Conservation (phyloP, 768 basidiomycete genomes). For the Rhizopogon rudus region DNA sequence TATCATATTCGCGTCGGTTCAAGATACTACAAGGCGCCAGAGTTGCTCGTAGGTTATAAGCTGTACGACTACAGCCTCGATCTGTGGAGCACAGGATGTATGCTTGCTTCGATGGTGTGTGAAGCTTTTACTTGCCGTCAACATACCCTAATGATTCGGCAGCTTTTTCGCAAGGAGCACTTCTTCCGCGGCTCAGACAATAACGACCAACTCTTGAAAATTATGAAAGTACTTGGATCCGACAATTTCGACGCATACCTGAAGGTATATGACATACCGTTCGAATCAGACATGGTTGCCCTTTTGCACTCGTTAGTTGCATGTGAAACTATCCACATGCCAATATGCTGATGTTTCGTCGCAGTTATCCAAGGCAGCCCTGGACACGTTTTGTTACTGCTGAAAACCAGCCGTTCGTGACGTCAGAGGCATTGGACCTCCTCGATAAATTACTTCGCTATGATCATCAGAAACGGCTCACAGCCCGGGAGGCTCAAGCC, state of each 20-base stretch:
- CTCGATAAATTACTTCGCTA: slow-evolving; percentile 63
- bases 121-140: background rate
- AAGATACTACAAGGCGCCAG: slow-evolving; percentile 72
- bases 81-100: slow-evolving; percentile 72
- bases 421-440: slow-evolving; percentile 60
- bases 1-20: slow-evolving; percentile 72
- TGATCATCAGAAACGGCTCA: slow-evolving; percentile 65
- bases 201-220: slow-evolving; percentile 68
- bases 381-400: slow-evolving; percentile 58
- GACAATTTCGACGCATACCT: slow-evolving; percentile 60
- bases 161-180: slow-evolving; percentile 73
- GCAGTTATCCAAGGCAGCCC: slow-evolving; percentile 56
- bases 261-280: slow-evolving; percentile 58
- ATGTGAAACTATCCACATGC: background rate
- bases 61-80: slow-evolving; percentile 69
- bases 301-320: slow-evolving; percentile 43
- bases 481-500: slow-evolving; percentile 60
- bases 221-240: slow-evolving; percentile 63
- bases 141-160: background rate
- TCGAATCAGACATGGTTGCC: slow-evolving; percentile 55
- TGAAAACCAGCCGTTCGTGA: slow-evolving; percentile 54
- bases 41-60: slow-evolving; percentile 67
- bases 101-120: slow-evolving; percentile 69
- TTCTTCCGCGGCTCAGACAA: slow-evolving; percentile 75
- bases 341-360: slow-evolving; percentile 1